Base-by-base conservation (phyloP, 2,329 filamentous ascomycete genomes). In the Cadophora gregata region DNA sequence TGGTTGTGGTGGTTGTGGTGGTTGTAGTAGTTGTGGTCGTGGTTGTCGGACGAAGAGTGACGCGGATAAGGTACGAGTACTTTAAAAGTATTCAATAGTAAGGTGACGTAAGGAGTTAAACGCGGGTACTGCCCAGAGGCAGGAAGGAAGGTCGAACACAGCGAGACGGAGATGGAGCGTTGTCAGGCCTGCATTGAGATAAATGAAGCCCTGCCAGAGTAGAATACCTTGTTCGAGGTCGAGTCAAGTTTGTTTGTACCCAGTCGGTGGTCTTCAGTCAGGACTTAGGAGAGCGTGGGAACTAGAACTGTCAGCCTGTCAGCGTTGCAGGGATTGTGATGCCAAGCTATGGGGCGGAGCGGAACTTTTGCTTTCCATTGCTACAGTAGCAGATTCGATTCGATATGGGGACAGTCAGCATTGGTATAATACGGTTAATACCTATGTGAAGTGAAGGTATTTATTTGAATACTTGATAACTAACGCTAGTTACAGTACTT, bases 121-220 rank as follows among this genome's bases (percentile, higher is more conserved):
- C 0, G 29, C 10, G 29, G 4, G n/a, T 36, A 3, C 24, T 36
- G 31, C 53, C 19, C 53, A 36, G 31, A 36, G 53, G 53, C 29
- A 56, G 31, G 25, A 21, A 36, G 53, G n/a, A 24, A 56, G 29
- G n/a, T 56, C n/a, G 31, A 36, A 53, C 50, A 31, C 19, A 36
- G 24, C 42, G 29, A 33, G 38, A 38, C 31, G 53, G 21, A 8
- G 29, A 24, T 12, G 29, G 16, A 24, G 29, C 16, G 29, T 56
- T 24, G 19, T 56, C 31, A 56, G 53, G 53, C 38, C 53, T 36
- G 53, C 53, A 56, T 56, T 21, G 29, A 53, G n/a, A 31, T 56
- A 25, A 36, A 38, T 36, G 53, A 19, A 21, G 53, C 38, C 38
- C 21, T 55, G 16, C 19, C 38, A 42, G 38, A 42, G 38, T n/a